These are phyloP conservation scores for Blastobotrys proliferans DNA, from an alignment of 1,139 yeast genomes.

Conservation along the genomic window DNA sequence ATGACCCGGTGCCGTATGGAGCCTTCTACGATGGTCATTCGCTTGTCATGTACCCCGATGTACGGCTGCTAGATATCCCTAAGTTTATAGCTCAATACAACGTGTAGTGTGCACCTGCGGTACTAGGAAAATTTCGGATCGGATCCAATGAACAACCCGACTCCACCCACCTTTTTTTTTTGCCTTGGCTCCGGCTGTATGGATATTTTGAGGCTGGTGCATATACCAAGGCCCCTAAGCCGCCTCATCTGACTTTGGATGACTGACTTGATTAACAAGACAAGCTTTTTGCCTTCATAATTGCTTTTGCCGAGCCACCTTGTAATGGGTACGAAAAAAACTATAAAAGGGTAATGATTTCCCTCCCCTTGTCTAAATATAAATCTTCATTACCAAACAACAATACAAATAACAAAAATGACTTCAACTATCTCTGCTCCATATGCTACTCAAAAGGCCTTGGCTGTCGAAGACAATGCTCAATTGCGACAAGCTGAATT, in stretches of 20 bases:
- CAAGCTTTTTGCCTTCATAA: too few relatives aligned
- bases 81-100: background rate
- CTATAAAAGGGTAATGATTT: conserved; percentile 5
- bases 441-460: conserved; percentile 6
- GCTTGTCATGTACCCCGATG: conserved; percentile 1
- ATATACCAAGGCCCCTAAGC: too few relatives aligned
- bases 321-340: background rate
- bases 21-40: conserved; percentile 1
- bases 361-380: conserved; percentile 3
- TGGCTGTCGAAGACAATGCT: conserved; percentile 4
- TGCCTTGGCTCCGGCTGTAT: too few relatives aligned
- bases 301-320: background rate
- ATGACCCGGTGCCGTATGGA: background rate
- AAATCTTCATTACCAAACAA: background rate
- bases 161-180: too few relatives aligned
- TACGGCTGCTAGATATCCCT: conserved; percentile 3
- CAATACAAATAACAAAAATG: conserved; percentile 5
- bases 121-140: too few relatives aligned
- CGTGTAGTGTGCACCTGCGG: background rate
- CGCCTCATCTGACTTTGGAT: too few relatives aligned
- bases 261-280: too few relatives aligned
- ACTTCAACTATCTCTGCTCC: conserved; percentile 10
- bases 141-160: too few relatives aligned
- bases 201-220: too few relatives aligned
- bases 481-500: conserved; percentile 10